Evolutionary conservation across 371 early-diverging fungal genomes (phyloP), one percentile per base, ranked within the genome.

Genomic region (Haplosporangium sp.): DNA sequence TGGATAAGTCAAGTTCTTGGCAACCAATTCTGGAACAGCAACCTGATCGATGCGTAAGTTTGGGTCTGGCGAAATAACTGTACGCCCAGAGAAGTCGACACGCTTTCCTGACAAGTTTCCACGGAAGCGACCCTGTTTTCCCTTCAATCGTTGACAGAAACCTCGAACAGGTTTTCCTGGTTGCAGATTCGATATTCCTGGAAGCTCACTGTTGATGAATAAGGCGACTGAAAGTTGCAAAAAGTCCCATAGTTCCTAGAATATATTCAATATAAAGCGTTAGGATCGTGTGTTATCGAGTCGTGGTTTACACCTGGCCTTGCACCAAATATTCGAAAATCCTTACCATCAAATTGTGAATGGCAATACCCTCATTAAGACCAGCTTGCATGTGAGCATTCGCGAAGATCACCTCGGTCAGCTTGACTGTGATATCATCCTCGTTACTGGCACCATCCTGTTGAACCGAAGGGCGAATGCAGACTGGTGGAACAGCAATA

Each of bases 51-150:
- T 98, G 41, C 96, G 92, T 83, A 99, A 90, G 82, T 99, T 99
- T 21, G 99, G 99, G 84, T 99, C 99, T 9, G 99, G 99, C 3
- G 99, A 97, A 82, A 99, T 99, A 62, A 99, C 99, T 0, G 99
- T 99, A 82, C 99, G 91, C 7, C 96, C 99, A 41, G 98, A 97
- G 82, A 99, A 99, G 83, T 99, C 99, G 16, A 99, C 99, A 85
- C 99, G 95, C 87, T 99, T 99, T 64, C 99, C 99, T 12, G 97
- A 97, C 67, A 99, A 86, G 77, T 99, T 99, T 46, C 99, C 99
- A 81, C 99, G 92, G 90, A 99, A 99, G 63, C 99, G 94, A 65
- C 99, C 99, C 69, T 96, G 95, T 82, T 99, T 99, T 54, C 99
- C 99, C 89, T 99, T 99, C 59, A 99, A 85, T 64, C 99, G 89